Percentiles rank a stretch among this genome's conserved stretches.
Evolutionary conservation across 2,329 filamentous ascomycete genomes (phyloP).

Genomic region (Fusarium sarcochroum): DNA sequence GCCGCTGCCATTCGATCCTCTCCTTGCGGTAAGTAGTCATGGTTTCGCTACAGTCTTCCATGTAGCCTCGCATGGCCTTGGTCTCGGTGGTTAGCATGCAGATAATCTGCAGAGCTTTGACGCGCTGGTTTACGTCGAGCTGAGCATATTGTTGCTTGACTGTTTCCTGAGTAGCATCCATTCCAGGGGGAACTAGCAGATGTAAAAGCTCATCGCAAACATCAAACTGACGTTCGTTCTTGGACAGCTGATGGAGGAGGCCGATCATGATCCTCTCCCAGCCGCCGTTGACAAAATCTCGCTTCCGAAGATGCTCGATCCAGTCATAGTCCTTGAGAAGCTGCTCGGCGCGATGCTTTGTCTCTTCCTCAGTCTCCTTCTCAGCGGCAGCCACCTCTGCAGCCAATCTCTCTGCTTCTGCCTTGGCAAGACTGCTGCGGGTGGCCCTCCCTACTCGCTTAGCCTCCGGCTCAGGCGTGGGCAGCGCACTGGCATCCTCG

Average conservation of each 20-base stretch:
- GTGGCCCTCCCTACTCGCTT: conserved; percentile 80
- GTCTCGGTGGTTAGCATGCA: conserved; percentile 90
- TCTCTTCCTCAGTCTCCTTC: conserved; percentile 63
- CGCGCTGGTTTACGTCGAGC: conserved; percentile 86
- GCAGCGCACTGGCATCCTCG: conserved; percentile 66
- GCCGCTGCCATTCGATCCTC: conserved; percentile 92
- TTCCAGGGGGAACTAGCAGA: conserved; percentile 83
- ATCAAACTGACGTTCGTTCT: conserved; percentile 77
- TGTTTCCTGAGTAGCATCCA: conserved; percentile 81
- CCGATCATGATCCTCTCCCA: conserved; percentile 94
- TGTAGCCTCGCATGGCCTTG: conserved; percentile 86
- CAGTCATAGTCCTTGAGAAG: conserved; percentile 82
- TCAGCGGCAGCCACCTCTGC: conserved; percentile 70
- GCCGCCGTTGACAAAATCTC: conserved; percentile 88
- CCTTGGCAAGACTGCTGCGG: conserved; percentile 86
- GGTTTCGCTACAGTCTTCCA: conserved; percentile 91
- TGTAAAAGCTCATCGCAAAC: conserved; percentile 83
- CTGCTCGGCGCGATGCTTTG: conserved; percentile 79
- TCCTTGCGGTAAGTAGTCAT: conserved; percentile 97
- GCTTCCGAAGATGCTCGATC: conserved; percentile 85
- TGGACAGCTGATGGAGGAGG: conserved; percentile 86
- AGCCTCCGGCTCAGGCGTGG: conserved; percentile 79
- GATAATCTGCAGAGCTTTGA: conserved; percentile 85
- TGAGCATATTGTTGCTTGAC: conserved; percentile 79
- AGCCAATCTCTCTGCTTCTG: conserved; percentile 78